Base-by-base conservation (phyloP, 2,329 filamentous ascomycete species). In the Nemania sp. region DNA sequence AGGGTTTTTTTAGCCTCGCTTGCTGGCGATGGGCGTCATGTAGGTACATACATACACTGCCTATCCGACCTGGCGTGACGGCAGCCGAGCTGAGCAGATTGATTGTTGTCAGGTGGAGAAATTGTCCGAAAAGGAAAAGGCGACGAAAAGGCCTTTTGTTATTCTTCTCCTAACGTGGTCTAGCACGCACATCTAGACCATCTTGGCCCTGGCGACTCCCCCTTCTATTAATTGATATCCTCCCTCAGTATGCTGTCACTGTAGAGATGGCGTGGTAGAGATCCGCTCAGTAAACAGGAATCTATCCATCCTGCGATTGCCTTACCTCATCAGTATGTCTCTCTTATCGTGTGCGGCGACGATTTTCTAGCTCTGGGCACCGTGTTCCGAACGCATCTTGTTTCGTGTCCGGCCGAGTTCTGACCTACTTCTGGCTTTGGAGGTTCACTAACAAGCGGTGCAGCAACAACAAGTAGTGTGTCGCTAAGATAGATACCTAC, bases 151-250 rank as follows among this genome's bases (percentile, higher is more conserved):
- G 25, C 25, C 25, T 29, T 29, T 29, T 29, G 29, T n/a, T 49
- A 34, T 20, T 49, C 18, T 10, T 7, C 47, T 29, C 17, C 15
- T 17, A 10, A 35, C 21, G 1, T 13, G 11, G 29, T 20, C 32
- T 49, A 49, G 47, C 47, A 29, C n/a, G n/a, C 6, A 37, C 47
- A 37, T 49, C 47, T 49, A 49, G 47, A 49, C 47, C 47, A 11
- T 15, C 29, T 37, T 49, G 47, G 47, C 47, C n/a, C 11, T 35
- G 45, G 47, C 47, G 29, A 29, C 47, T 29, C 47, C 17, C 17
- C n/a, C 20, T 35, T 48, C 47, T 37, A 37, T 37, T 35, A 37
- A 49, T 49, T 37, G 32, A 49, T 47, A 29, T n/a, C n/a, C 25
- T 29, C 3, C 25, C 25, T 29, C 3, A 17, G n/a, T 17, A n/a